Conservation (phyloP, 352 stramenopile genomes). For the Phytopythium mirpurense region DNA sequence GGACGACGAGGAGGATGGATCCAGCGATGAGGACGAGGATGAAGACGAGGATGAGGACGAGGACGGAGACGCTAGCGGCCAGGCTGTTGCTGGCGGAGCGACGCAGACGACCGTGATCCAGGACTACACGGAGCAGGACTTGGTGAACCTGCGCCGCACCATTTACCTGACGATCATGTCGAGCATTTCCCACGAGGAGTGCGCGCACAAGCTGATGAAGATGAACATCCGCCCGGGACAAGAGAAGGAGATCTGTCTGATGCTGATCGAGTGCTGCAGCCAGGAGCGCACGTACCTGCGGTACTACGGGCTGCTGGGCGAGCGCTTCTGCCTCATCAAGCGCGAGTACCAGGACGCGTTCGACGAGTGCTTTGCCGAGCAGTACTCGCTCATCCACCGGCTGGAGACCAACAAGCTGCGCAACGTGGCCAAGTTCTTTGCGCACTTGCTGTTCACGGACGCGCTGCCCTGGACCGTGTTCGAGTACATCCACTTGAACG, state of each 20-base stretch:
- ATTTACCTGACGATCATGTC: slow-evolving; percentile 99
- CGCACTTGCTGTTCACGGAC: slow-evolving; percentile 97
- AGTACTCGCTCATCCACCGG: slow-evolving; percentile 96
- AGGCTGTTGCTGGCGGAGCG: slow-evolving; percentile 1
- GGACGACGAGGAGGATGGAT: slow-evolving; percentile 45
- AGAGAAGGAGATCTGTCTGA: slow-evolving; percentile 98
- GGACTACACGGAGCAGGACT: slow-evolving; percentile 96
- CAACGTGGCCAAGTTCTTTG: slow-evolving; percentile 99
- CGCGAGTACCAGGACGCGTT: slow-evolving; percentile 95
- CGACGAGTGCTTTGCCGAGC: slow-evolving; percentile 90
- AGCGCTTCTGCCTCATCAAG: slow-evolving; percentile 96
- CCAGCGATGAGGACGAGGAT: slow-evolving; percentile 50
- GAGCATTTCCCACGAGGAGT: slow-evolving; percentile 98
- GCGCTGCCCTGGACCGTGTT: slow-evolving; percentile 97
- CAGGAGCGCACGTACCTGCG: slow-evolving; percentile 97
- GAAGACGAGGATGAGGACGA: slow-evolving; percentile 38
- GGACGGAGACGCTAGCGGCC: slow-evolving; percentile 9
- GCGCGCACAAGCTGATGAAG: slow-evolving; percentile 98
- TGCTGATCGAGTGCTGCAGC: slow-evolving; percentile 99
- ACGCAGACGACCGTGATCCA: slow-evolving; percentile 76
- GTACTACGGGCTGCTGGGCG: slow-evolving; percentile 96
- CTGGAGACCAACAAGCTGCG: slow-evolving; percentile 99
- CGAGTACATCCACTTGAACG: slow-evolving; percentile 95
- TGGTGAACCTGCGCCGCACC: slow-evolving; percentile 96
- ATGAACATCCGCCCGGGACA: slow-evolving; percentile 95